These are phyloP conservation scores for Colletotrichum plurivorum DNA, from an alignment of 2,329 filamentous ascomycete species.

Conservation along the genomic window DNA sequence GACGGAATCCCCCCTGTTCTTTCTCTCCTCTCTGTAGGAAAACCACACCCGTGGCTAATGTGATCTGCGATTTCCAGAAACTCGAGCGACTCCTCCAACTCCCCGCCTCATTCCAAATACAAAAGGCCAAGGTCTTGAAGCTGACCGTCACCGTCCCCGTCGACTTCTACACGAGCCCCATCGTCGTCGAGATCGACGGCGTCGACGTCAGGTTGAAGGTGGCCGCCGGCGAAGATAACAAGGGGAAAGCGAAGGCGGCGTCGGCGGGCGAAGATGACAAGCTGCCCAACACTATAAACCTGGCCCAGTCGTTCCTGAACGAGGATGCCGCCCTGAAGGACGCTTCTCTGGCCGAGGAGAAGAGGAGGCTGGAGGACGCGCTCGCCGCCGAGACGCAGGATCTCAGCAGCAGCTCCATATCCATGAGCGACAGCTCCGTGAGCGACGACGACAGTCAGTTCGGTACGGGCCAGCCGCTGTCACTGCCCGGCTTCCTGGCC, in stretches of 20 bases:
- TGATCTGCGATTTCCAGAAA: slow-evolving; percentile 71
- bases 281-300: slow-evolving; percentile 78
- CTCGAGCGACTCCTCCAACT: slow-evolving; percentile 81
- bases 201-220: slow-evolving; percentile 79
- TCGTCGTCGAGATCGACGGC: slow-evolving; percentile 85
- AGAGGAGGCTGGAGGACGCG: slow-evolving; percentile 77
- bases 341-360: slow-evolving; percentile 73
- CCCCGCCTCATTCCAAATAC: slow-evolving; percentile 78
- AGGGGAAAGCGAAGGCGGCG: slow-evolving; percentile 42
- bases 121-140: slow-evolving; percentile 80
- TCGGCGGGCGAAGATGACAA: slow-evolving; percentile 47
- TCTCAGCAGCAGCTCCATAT: slow-evolving; percentile 71
- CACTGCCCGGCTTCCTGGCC: slow-evolving; percentile 78
- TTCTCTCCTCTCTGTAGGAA: not conserved
- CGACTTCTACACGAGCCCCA: slow-evolving; percentile 88
- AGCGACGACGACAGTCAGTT: slow-evolving; percentile 72
- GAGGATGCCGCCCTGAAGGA: slow-evolving; percentile 59
- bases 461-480: slow-evolving; percentile 80
- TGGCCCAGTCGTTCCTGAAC: slow-evolving; percentile 82
- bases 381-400: slow-evolving; percentile 74
- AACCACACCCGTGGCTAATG: slow-evolving; percentile 3
- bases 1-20: not conserved
- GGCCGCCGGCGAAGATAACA: slow-evolving; percentile 49
- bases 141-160: slow-evolving; percentile 88
- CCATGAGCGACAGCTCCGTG: slow-evolving; percentile 71